Conservation (phyloP, 768 basidiomycete species). For the Botryobasidium botryosum region DNA sequence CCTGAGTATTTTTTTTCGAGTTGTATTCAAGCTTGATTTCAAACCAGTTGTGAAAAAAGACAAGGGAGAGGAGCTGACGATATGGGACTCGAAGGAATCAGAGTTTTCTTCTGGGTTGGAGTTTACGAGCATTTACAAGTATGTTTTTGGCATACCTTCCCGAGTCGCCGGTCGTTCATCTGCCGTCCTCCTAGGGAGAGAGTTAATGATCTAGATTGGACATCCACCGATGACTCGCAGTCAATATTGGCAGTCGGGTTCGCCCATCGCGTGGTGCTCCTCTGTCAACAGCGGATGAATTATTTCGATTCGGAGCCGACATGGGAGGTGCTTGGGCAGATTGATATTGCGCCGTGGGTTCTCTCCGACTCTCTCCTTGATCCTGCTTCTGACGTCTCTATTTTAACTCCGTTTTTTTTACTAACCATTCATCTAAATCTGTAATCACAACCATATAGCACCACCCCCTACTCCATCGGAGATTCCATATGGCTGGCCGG, state of each 20-base stretch:
- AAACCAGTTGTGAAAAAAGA: constrained; percentile 39
- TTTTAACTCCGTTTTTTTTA: not conserved
- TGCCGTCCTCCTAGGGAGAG: constrained; percentile 12
- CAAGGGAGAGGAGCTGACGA: constrained; percentile 65
- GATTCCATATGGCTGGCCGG: constrained; percentile 86
- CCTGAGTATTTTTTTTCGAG: not conserved
- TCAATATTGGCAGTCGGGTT: constrained; percentile 88
- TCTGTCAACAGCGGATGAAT: constrained; percentile 86
- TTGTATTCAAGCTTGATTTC: not conserved
- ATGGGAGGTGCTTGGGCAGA: constrained; percentile 53
- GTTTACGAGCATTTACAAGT: constrained; percentile 45
- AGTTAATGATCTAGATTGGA: constrained; percentile 81
- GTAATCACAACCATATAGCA: constrained; percentile 25
- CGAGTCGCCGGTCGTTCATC: not conserved
- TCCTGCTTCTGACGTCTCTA: not conserved
- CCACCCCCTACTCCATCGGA: constrained; percentile 59
- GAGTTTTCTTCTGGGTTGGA: constrained; percentile 88
- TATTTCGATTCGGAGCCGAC: constrained; percentile 73
- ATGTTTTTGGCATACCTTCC: constrained; percentile 1
- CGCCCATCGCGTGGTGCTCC: constrained; percentile 54
- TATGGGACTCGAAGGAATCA: constrained; percentile 92
- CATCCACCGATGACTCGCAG: constrained; percentile 73
- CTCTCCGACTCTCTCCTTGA: not conserved
- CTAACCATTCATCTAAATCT: not conserved
- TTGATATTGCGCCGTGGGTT: constrained; percentile 55